Conservation (phyloP, 108 stramenopile genomes). For the Bacterosira constricta region DNA sequence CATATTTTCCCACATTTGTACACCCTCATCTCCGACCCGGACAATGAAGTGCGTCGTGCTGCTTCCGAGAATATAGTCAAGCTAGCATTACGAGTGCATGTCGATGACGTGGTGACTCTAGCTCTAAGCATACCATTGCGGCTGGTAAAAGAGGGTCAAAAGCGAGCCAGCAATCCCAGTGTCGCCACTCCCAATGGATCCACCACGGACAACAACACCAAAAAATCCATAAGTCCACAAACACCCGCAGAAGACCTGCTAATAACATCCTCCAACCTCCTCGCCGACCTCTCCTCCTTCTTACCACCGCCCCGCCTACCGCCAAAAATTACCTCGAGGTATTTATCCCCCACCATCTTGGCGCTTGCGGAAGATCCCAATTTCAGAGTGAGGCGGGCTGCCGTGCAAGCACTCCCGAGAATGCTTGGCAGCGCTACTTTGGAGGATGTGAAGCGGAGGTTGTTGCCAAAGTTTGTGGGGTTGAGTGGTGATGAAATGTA, state of each 20-base stretch:
- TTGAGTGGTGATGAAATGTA: constrained; percentile 94
- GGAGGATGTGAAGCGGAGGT: constrained; percentile 67
- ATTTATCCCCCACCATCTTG: constrained; percentile 85
- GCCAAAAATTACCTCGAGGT: constrained; percentile 47
- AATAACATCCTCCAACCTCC: constrained; percentile 91
- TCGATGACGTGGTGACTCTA: constrained; percentile 58
- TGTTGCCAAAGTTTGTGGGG: constrained; percentile 90
- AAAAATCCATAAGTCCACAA: constrained; percentile 24
- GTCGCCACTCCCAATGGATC: neutral
- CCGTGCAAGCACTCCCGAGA: constrained; percentile 91
- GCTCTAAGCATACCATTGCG: constrained; percentile 74
- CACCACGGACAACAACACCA: neutral
- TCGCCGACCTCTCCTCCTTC: constrained; percentile 85
- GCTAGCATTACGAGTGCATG: constrained; percentile 65
- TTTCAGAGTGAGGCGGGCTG: constrained; percentile 92
- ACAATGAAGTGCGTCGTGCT: constrained; percentile 85
- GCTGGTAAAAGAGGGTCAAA: constrained; percentile 55
- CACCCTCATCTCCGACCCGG: constrained; percentile 65
- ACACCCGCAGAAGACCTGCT: constrained; percentile 84
- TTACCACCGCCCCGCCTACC: constrained; percentile 45
- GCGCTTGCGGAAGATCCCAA: constrained; percentile 90
- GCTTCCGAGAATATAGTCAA: constrained; percentile 76
- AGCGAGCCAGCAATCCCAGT: neutral
- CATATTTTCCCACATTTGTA: constrained; percentile 64
- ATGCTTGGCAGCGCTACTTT: constrained; percentile 86